Evolutionary conservation across 371 early-diverging fungal species (phyloP).

Genomic region (Saksenaea oblongispora): DNA sequence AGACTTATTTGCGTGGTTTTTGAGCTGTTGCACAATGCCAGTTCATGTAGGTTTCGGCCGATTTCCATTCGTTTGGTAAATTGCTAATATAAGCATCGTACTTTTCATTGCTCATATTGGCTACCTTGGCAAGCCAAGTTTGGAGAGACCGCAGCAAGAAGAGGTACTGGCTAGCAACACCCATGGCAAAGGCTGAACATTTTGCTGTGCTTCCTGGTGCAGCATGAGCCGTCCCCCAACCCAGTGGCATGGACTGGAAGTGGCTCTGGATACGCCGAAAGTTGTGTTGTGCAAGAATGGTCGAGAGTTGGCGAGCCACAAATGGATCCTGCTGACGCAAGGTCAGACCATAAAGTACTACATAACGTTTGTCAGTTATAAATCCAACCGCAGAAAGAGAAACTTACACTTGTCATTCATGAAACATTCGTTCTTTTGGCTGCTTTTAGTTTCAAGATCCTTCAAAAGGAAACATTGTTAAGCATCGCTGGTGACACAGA

Average conservation of each 20-base stretch:
- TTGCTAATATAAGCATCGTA: conserved; percentile 31
- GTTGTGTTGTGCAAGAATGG: conserved; percentile 40
- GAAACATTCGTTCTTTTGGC: conserved; percentile 26
- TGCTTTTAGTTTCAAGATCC: conserved; percentile 46
- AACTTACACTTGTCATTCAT: conserved; percentile 46
- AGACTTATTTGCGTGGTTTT: conserved; percentile 29
- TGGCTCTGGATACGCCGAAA: conserved; percentile 38
- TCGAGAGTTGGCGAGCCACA: conserved; percentile 43
- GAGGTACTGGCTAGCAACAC: conserved; percentile 35
- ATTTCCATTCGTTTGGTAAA: conserved; percentile 41
- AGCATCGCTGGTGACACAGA: background rate
- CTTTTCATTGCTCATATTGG: conserved; percentile 29
- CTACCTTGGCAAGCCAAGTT: conserved; percentile 39
- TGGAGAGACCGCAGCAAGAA: conserved; percentile 35
- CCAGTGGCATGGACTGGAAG: conserved; percentile 40
- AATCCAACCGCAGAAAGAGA: background rate
- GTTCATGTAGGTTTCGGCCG: conserved; percentile 38
- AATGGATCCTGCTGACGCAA: conserved; percentile 51
- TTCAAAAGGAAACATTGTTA: conserved; percentile 3
- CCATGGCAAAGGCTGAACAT: conserved; percentile 8
- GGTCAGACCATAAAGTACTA: conserved; percentile 37
- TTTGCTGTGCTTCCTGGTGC: conserved; percentile 15
- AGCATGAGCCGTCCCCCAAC: conserved; percentile 36
- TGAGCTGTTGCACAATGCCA: conserved; percentile 50
- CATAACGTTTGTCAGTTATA: background rate